phyloP scores from a whole-genome alignment of 2,329 filamentous ascomycete species.

The Cryphonectria carpinicola region DNA sequence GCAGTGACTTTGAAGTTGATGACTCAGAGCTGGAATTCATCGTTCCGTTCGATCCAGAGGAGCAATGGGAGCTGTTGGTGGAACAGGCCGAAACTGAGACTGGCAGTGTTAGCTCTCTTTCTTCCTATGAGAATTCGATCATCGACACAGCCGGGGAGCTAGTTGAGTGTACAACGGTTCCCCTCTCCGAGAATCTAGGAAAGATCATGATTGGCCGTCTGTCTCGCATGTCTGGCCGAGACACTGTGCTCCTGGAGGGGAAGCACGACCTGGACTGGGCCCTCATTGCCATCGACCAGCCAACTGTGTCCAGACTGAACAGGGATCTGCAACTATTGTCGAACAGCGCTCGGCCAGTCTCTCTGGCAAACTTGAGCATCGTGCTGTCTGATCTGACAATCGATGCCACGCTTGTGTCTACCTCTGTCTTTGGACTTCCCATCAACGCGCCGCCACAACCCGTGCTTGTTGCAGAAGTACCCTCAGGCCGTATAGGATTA shows the following conservation, averaged over 20 bases:
- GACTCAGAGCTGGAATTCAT: neutral
- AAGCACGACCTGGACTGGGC: neutral
- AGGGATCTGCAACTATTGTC: neutral
- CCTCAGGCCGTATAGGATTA: neutral
- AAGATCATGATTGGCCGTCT: neutral
- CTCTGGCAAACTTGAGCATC: neutral
- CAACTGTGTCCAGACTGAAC: neutral
- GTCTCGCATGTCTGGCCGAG: neutral
- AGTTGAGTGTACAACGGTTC: neutral
- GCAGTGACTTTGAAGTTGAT: neutral
- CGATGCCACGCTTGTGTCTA: neutral
- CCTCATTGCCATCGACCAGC: neutral
- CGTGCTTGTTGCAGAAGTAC: neutral
- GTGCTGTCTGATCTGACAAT: neutral
- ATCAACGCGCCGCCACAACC: neutral
- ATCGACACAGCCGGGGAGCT: neutral
- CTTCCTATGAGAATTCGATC: neutral
- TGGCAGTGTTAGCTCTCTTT: neutral
- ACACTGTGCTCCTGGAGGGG: neutral
- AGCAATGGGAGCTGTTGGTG: neutral
- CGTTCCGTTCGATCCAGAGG: neutral
- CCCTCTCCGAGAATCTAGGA: neutral
- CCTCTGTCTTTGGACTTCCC: neutral
- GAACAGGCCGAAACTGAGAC: neutral
- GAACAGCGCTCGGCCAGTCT: neutral